Evolutionary conservation across 148 eudicot genomes (phyloP), one percentile per base, ranked within the genome.

Genomic region (Cornus controversa): DNA sequence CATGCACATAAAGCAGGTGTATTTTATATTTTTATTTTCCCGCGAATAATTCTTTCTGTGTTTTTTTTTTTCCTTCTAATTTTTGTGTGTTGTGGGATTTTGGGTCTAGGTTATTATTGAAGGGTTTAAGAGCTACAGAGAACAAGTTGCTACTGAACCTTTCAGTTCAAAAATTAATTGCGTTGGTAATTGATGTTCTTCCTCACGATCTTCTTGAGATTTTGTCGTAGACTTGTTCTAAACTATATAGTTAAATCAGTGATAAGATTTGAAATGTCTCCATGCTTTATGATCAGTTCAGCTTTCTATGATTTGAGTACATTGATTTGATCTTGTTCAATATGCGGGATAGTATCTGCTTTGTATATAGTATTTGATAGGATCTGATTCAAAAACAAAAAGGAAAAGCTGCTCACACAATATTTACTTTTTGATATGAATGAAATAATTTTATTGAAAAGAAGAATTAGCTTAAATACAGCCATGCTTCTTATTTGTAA

Each of bases 101-200:
- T 74, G 73, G 67, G 16, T 67, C 77, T 74, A 96, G 99, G 94
- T 96, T 81, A 80, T 93, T 66, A 93, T 96, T 67, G 98, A 93
- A 89, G 99, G 99, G 26, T 96, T 93, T 86, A 96, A 96, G 92
- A 96, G 99, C 75, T 96, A 93, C 71, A 90, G 85, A 82, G 99
- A 96, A 66, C 99, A 93, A 89, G 86, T 92, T 70, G 94, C 98
- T 15, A 91, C 98, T 25, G 97, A 96, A 74, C 80, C 85, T 50
- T 96, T 96, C 81, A 93, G 98, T 86, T 77, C 98, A 8, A 96
- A 90, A 90, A 91, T 96, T 71, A 96, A 93, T 74, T 96, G 99
- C 84, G 98, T 96, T 82, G 99, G 99, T 96, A 90, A 76, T 78
- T 78, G 60, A 53, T 74, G 15, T 57, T 62, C 25, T 50, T 68